Conservation (phyloP, 805 yeast species). For the Spathaspora hagerdaliae region DNA sequence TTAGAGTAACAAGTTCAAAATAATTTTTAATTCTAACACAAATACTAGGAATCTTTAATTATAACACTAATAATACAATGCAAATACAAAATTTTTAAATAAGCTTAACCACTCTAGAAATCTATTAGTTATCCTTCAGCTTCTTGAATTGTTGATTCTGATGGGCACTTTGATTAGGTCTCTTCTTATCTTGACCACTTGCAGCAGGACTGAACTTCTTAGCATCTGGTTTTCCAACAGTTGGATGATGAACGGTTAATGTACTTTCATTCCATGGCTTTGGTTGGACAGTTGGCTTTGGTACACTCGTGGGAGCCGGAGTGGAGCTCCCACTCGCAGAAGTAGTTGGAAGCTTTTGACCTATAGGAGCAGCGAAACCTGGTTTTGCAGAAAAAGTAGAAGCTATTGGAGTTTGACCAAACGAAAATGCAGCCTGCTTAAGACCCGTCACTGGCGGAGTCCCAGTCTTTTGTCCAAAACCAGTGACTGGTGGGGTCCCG, state of each 20-base stretch:
- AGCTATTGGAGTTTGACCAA: background rate
- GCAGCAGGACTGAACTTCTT: conserved; percentile 4
- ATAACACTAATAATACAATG: no score
- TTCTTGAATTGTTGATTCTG: conserved; percentile 9
- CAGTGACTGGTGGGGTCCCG: background rate
- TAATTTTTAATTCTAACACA: no score
- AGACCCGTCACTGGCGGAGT: background rate
- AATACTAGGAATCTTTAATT: no score
- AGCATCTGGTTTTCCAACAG: conserved; percentile 10
- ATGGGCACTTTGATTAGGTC: conserved; percentile 5
- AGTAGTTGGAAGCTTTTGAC: background rate
- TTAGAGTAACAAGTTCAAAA: no score
- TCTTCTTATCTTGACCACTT: conserved; percentile 1
- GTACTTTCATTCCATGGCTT: conserved; percentile 25
- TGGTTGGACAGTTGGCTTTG: background rate
- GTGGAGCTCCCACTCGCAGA: background rate
- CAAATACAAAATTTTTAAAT: no score
- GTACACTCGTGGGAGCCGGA: background rate
- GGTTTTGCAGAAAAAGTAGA: background rate
- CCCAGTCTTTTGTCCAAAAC: background rate
- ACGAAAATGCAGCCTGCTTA: background rate
- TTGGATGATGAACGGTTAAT: conserved; percentile 28
- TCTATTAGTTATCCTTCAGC: conserved; percentile 3
- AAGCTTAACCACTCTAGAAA: no score
- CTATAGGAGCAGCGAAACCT: background rate